Conservation (phyloP, 331 rosid species). For the Acacia pycnantha region DNA sequence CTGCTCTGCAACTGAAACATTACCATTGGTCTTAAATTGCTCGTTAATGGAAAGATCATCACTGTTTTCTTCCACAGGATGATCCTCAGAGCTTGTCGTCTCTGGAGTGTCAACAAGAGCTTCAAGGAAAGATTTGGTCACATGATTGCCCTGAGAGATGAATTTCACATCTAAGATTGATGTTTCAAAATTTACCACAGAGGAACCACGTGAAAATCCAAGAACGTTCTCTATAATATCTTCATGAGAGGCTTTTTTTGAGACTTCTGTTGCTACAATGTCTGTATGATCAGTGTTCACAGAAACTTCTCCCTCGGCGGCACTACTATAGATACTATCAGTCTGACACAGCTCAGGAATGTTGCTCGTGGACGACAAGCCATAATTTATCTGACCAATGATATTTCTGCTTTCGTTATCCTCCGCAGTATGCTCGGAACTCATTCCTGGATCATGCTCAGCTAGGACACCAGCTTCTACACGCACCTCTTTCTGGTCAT, state of each 20-base stretch:
- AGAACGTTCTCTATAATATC: constrained; percentile 61
- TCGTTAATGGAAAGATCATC: constrained; percentile 17
- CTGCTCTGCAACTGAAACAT: constrained; percentile 27
- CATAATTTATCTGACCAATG: constrained; percentile 20
- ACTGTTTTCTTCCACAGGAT: constrained; percentile 30
- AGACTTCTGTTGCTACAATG: constrained; percentile 27
- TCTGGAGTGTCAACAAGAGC: constrained; percentile 39
- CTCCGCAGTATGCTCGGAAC: constrained; percentile 20
- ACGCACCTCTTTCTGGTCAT: constrained; percentile 21
- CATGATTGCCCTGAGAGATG: constrained; percentile 34
- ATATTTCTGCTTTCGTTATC: constrained; percentile 35
- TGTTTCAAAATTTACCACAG: constrained; percentile 53
- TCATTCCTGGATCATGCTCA: constrained; percentile 25
- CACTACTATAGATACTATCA: constrained; percentile 4
- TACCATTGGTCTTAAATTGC: constrained; percentile 29
- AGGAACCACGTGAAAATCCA: constrained; percentile 48
- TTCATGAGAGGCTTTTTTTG: constrained; percentile 27
- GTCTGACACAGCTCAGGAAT: constrained; percentile 26
- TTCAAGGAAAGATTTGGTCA: constrained; percentile 43
- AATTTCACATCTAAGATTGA: constrained; percentile 79
- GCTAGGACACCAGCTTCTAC: constrained; percentile 22
- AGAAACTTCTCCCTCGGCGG: constrained; percentile 19
- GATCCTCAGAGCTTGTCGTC: constrained; percentile 27
- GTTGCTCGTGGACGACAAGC: constrained; percentile 16
- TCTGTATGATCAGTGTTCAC: constrained; percentile 16